Percentiles rank a stretch among this genome's conserved stretches.
Evolutionary conservation across 352 stramenopile genomes (phyloP).

Genomic region (Pythium insidiosum): DNA sequence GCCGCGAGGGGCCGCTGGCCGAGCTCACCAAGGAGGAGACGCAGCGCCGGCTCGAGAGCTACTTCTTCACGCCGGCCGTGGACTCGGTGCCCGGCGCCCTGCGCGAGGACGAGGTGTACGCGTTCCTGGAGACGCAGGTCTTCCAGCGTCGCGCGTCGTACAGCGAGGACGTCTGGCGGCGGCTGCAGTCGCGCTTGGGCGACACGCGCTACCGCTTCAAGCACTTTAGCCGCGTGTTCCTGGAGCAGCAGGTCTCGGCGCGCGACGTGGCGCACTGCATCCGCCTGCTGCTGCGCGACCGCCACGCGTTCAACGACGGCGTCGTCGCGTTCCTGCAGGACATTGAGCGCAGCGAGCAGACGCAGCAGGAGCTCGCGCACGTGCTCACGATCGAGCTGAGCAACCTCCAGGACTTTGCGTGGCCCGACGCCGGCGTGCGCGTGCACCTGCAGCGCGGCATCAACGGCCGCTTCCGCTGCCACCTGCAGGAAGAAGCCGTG

Average conservation of each 20-base stretch:
- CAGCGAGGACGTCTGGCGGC: conserved; percentile 15
- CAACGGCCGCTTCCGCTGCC: conserved; percentile 33
- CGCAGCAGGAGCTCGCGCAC: conserved; percentile 29
- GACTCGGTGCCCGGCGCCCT: no score
- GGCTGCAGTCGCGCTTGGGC: conserved; percentile 16
- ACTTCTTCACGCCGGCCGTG: conserved; percentile 28
- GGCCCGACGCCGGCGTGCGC: conserved; percentile 20
- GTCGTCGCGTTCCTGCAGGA: conserved; percentile 27
- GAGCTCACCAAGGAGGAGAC: conserved; percentile 29
- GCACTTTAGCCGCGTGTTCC: conserved; percentile 19
- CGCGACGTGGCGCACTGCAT: conserved; percentile 20
- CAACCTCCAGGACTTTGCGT: conserved; percentile 31
- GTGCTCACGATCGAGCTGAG: conserved; percentile 41
- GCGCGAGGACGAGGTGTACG: conserved; percentile 27
- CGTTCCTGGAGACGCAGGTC: conserved; percentile 25
- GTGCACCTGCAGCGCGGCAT: conserved; percentile 35
- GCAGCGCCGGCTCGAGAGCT: conserved; percentile 26
- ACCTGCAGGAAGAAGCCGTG: conserved; percentile 35
- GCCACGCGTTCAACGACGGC: conserved; percentile 21
- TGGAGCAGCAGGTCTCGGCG: conserved; percentile 12
- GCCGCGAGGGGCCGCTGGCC: conserved; percentile 7
- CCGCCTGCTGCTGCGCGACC: conserved; percentile 21
- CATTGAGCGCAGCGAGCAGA: conserved; percentile 19
- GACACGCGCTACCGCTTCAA: conserved; percentile 7
- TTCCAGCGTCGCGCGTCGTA: conserved; percentile 19